Percentiles rank a stretch among this genome's conserved stretches.
These are phyloP conservation scores for Chalara sp. DNA, from an alignment of 2,329 filamentous ascomycete species.

Conservation along the genomic window DNA sequence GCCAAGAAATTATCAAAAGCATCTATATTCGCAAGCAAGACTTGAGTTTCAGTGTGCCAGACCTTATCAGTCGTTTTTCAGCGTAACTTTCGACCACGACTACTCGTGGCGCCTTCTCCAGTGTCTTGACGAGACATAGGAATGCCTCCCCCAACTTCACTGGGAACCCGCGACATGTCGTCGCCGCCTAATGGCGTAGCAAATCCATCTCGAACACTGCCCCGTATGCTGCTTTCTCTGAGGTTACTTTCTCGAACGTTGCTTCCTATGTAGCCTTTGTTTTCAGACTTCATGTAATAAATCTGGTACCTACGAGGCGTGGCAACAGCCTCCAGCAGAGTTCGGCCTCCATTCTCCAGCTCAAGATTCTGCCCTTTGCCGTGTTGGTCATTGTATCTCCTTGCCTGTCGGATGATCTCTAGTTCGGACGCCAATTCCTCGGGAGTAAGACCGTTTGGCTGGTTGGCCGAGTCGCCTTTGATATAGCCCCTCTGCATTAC, in stretches of 20 bases:
- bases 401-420: conserved; percentile 22
- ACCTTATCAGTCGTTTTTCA: too few species aligned
- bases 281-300: conserved; percentile 9
- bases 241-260: not conserved
- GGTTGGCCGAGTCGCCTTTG: conserved; percentile 16
- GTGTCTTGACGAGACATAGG: not conserved
- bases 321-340: conserved; percentile 18
- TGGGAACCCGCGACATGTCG: not conserved
- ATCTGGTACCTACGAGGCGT: conserved; percentile 8
- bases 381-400: conserved; percentile 22
- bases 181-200: not conserved
- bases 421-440: conserved; percentile 18
- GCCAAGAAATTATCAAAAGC: not conserved
- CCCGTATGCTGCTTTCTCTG: not conserved
- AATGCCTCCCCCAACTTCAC: not conserved
- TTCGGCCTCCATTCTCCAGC: conserved; percentile 20
- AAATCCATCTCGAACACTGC: too few species aligned
- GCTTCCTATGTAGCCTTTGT: not conserved
- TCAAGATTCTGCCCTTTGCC: conserved; percentile 25
- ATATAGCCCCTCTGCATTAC: conserved; percentile 19
- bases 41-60: too few species aligned
- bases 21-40: not conserved
- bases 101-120: not conserved
- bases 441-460: conserved; percentile 8
- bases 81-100: not conserved